A percentile compares a stretch with the other conserved stretches of the same genome.
Evolutionary conservation across 1,284 basidiomycete genomes (phyloP).

Genomic region (Porogramme epimiltina): DNA sequence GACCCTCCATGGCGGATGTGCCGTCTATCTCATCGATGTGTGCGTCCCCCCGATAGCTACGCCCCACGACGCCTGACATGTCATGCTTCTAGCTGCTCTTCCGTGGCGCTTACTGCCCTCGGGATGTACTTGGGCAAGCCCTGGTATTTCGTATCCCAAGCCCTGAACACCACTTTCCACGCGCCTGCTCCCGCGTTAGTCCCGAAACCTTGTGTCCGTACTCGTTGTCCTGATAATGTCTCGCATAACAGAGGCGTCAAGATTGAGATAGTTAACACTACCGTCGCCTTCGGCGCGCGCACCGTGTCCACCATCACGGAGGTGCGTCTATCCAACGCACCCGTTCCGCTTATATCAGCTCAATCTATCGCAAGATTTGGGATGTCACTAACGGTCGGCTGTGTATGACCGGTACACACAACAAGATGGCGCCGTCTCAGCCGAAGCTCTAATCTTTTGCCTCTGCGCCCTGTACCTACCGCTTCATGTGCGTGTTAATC

Average conservation of each 20-base stretch:
- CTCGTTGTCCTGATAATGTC: too few species aligned
- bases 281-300: slow-evolving; percentile 15
- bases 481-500: too few species aligned
- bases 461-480: too few species aligned
- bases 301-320: slow-evolving; percentile 15
- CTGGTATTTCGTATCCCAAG: slow-evolving; percentile 6
- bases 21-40: slow-evolving; percentile 71
- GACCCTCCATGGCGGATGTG: slow-evolving; percentile 69
- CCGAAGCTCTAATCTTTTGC: slow-evolving; percentile 17
- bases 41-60: slow-evolving; percentile 27
- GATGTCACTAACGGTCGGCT: slow-evolving; percentile 35
- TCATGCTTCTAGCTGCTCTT: slow-evolving; percentile 6
- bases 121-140: slow-evolving; percentile 1
- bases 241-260: slow-evolving; percentile 10
- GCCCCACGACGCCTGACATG: background rate
- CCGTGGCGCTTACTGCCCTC: slow-evolving; percentile 5
- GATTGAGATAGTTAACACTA: slow-evolving; percentile 18
- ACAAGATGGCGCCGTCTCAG: slow-evolving; percentile 38
- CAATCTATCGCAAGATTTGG: slow-evolving; percentile 37
- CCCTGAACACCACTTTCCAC: slow-evolving; percentile 16
- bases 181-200: slow-evolving; percentile 17
- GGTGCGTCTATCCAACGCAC: slow-evolving; percentile 5
- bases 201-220: too few species aligned
- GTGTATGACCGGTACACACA: slow-evolving; percentile 38
- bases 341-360: background rate